phyloP scores from a whole-genome alignment of 805 yeast genomes.

The Clavispora fructus region DNA sequence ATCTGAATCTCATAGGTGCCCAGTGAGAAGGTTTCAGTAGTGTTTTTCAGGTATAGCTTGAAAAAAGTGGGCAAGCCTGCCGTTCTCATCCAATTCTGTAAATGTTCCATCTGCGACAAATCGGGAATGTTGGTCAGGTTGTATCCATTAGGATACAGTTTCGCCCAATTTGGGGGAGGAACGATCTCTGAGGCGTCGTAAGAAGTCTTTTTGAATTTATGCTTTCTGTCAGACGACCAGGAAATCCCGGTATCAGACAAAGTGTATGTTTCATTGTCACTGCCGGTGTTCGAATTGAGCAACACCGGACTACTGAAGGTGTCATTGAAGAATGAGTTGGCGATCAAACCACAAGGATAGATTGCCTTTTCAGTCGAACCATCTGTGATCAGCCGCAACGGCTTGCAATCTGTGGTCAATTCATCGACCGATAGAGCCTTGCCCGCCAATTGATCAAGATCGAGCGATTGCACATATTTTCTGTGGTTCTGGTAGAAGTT shows the following conservation, averaged over 20 bases:
- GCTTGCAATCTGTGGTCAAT: constrained; percentile 39
- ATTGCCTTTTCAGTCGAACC: constrained; percentile 38
- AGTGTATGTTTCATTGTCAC: constrained; percentile 38
- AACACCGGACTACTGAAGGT: constrained; percentile 56
- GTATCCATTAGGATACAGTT: constrained; percentile 80
- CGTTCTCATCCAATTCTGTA: constrained; percentile 98
- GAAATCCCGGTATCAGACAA: constrained; percentile 62
- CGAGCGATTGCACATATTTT: constrained; percentile 82
- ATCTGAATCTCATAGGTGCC: constrained; percentile 72
- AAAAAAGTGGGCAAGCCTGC: constrained; percentile 89
- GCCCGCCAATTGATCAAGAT: constrained; percentile 77
- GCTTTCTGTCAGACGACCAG: constrained; percentile 72
- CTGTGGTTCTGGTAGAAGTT: constrained; percentile 94
- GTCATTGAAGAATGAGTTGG: constrained; percentile 90
- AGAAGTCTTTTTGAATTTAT: constrained; percentile 63
- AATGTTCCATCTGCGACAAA: constrained; percentile 68
- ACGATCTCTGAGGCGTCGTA: constrained; percentile 68
- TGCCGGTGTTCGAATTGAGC: constrained; percentile 40
- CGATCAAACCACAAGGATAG: constrained; percentile 94
- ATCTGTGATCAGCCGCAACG: constrained; percentile 34
- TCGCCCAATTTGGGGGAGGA: constrained; percentile 93
- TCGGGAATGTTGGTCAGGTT: constrained; percentile 77
- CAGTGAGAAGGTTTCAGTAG: constrained; percentile 43
- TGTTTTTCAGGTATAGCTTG: constrained; percentile 76
- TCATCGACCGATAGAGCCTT: constrained; percentile 50